Base-by-base conservation (phyloP, 345 rosid species). In the Citrus maxima region DNA sequence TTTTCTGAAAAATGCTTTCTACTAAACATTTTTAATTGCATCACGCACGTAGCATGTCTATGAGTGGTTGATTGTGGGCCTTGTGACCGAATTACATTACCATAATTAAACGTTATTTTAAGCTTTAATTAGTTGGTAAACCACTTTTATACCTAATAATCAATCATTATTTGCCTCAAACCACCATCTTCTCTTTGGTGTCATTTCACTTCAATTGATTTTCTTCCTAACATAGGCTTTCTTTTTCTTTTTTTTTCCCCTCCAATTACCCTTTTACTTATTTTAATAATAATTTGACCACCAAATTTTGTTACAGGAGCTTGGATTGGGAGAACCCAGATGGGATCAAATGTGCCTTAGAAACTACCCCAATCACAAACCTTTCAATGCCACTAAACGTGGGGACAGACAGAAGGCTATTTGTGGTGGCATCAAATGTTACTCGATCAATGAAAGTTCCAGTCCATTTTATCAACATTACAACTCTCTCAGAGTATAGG, bases 271-370 rank as follows among this genome's bases (percentile, higher is more conserved):
- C 5, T 46, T 46, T 46, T 13, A 13, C 51, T 3, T 13, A 46
- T 46, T 13, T 46, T 46, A 46, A 46, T 46, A 13, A 46, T 3
- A 12, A 46, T 12, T 12, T 46, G 6, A 1, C 13, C 8, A 30
- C 19, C 38, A 18, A 30, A 30, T 14, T 30, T n/a, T 32, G 38
- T 19, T 1, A 24, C 72, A 96, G 99, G 95, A 96, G 99, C 80
- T 74, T 79, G 86, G 97, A 93, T 64, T 94, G 99, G 99, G 71
- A 85, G 37, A 94, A 94, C 75, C 95, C 95, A 16, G 85, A 87
- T 3, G 99, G 99, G 22, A 84, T 93, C 58, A 95, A 93, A 71
- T 95, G 99, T 73, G 98, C 98, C 4, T 65, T 83, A 38, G 99
- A 95, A 72, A 92, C 93, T 0, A 81, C 81, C 4, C 98, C 98